Evolutionary conservation across 1,139 yeast genomes (phyloP).

Genomic region (Debaryomyces robertsiae): DNA sequence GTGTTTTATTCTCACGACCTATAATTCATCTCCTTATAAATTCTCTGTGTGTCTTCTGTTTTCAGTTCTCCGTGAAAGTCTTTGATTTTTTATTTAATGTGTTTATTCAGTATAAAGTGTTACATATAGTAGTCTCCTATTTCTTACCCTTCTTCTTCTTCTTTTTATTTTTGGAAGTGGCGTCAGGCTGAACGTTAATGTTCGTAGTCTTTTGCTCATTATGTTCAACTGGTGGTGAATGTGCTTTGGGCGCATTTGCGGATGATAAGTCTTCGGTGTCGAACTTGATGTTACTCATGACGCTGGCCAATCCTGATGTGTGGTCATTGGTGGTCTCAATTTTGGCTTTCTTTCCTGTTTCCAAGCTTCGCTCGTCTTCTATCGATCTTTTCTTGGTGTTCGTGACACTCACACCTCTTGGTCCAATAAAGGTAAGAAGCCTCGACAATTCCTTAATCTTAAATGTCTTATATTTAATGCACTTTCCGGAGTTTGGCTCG

Average conservation of each 20-base stretch:
- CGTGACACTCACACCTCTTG: conserved; percentile 62
- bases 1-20: background rate
- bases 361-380: conserved; percentile 13
- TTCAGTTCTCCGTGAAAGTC: background rate
- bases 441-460: conserved; percentile 79
- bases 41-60: background rate
- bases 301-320: conserved; percentile 40
- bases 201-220: conserved; percentile 12
- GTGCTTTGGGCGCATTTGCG: conserved; percentile 7
- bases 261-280: conserved; percentile 24
- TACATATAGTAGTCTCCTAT: background rate
- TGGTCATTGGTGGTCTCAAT: conserved; percentile 18
- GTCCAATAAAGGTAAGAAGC: conserved; percentile 81
- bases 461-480: conserved; percentile 61
- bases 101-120: too few relatives aligned
- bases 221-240: conserved; percentile 13
- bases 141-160: conserved; percentile 25
- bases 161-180: conserved; percentile 26
- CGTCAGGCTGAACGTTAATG: conserved; percentile 12
- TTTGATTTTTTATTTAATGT: background rate
- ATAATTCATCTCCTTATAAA: background rate
- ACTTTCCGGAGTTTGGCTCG: conserved; percentile 71
- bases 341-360: conserved; percentile 13
- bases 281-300: conserved; percentile 45
- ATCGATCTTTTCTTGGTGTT: conserved; percentile 18